Evolutionary conservation across 345 rosid species (phyloP).

Genomic region (Punica granatum): DNA sequence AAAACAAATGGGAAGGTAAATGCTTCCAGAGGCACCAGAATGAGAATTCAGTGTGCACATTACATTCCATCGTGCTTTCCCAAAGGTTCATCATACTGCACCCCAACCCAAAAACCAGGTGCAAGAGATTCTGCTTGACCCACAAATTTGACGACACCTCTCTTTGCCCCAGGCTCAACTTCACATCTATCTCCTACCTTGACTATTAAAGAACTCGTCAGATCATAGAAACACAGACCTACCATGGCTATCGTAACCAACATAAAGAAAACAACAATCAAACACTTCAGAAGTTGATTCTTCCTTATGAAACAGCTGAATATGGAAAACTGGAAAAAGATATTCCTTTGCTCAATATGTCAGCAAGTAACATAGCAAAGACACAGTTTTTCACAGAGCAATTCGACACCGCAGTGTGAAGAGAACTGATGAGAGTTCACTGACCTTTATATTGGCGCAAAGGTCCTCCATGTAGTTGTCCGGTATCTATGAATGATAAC

Average conservation of each 20-base stretch:
- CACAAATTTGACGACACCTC: constrained; percentile 74
- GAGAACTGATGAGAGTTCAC: constrained; percentile 11
- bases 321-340: background rate
- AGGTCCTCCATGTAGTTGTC: constrained; percentile 72
- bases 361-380: background rate
- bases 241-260: background rate
- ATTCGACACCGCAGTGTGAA: background rate
- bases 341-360: background rate
- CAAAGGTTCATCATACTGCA: constrained; percentile 88
- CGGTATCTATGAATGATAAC: constrained; percentile 34
- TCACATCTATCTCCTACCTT: constrained; percentile 90
- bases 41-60: constrained; percentile 10
- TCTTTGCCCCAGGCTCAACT: constrained; percentile 88
- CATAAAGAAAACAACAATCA: background rate
- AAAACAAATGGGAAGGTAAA: background rate
- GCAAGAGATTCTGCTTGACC: constrained; percentile 76
- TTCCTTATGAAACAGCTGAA: background rate
- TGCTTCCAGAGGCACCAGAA: background rate
- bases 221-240: background rate
- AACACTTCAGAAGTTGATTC: background rate
- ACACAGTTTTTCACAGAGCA: background rate
- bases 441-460: constrained; percentile 60
- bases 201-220: background rate
- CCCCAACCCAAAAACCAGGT: constrained; percentile 89
- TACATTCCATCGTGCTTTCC: constrained; percentile 98